Evolutionary conservation across 2,329 filamentous ascomycete genomes (phyloP), one percentile per base, ranked within the genome.

Genomic region (Nannizzia gypsea): DNA sequence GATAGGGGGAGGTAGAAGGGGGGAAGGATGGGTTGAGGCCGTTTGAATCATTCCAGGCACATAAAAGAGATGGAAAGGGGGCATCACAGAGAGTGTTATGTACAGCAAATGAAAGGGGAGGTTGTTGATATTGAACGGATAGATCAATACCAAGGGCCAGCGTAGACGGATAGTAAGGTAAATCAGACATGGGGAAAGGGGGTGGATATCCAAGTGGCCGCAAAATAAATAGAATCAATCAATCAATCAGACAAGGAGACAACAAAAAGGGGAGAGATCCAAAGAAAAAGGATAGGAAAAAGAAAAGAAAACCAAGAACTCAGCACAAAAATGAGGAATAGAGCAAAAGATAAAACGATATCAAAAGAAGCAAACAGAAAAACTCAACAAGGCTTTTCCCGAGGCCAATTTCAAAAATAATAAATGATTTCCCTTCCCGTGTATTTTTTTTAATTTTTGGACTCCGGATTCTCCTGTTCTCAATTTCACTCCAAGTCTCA

Each of bases 311-410:
- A 36, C 31, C 9, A 36, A 36, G 31, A 36, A 36, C 31, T 36
- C 31, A 3, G 13, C 31, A 36, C 31, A n/a, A 28, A 26, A 26
- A 13, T 28, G 26, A 20, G 24, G n/a, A 54, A 34, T 31, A 13
- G 24, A 15, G 3, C 3, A 34, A 15, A 54, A 17, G n/a, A 34
- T 6, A 54, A 17, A 26, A 54, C 50, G 17, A 34, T 24, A 34
- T 15, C 28, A n/a, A 17, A 31, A 31, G 31, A 34, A 31, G n/a
- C 26, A 54, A 54, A 54, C 20, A 24, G 31, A 50, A 50, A 50
- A 50, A 50, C 9, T 42, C 38, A 28, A 54, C 50, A 54, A 54
- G 50, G 50, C 50, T 54, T 54, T 54, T 54, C 50, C 50, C 50
- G 50, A 54, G 48, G 50, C 50, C 50, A 17, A 13, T 54, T 31